Evolutionary conservation across 768 basidiomycete genomes (phyloP), one percentile per base, ranked within the genome.

Genomic region (Hericium erinaceus): DNA sequence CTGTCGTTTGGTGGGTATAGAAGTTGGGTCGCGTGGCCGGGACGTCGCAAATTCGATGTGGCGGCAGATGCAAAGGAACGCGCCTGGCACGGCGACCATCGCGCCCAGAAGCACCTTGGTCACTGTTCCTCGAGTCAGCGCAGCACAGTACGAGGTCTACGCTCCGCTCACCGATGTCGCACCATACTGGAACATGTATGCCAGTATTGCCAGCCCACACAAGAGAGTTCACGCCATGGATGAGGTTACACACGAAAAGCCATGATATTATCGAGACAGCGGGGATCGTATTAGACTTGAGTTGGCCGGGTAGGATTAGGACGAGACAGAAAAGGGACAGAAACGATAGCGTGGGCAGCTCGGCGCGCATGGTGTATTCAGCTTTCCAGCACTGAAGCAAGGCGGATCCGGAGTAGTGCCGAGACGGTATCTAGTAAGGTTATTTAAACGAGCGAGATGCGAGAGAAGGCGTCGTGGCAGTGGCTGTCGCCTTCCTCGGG

Each of bases 121-220:
- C 13, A 54, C 62, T 63, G 18, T 15, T 37, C 13, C 39, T 63
- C 22, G 57, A 56, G 38, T 40, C n/a, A 10, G 24, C 2, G 24
- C 12, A 16, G 49, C 12, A 13, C 2, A 4, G 38, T 44, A 33
- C 22, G 3, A 44, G 37, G 49, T 33, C 33, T 9, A 33, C 33
- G 9, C 26, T 26, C 52, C 20, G 4, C 74, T 63, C 57, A 76
- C 75, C 57, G 22, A 76, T 72, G 58, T 76, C 75, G 58, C 75
- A 75, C 70, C 71, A 76, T 7, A 67, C 63, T 2, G 72, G 70
- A 0, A 64, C 60, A 10, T 54, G 58, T 40, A 69, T 61, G 2
- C 49, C 59, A 48, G 59, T 57, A 33, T 65, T 70, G 48, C 69
- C 69, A 37, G 59, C 60, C 74, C 73, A 76, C 15, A 72, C 55